Conservation (phyloP, 2,329 filamentous ascomycete genomes). For the Chalara sp. region DNA sequence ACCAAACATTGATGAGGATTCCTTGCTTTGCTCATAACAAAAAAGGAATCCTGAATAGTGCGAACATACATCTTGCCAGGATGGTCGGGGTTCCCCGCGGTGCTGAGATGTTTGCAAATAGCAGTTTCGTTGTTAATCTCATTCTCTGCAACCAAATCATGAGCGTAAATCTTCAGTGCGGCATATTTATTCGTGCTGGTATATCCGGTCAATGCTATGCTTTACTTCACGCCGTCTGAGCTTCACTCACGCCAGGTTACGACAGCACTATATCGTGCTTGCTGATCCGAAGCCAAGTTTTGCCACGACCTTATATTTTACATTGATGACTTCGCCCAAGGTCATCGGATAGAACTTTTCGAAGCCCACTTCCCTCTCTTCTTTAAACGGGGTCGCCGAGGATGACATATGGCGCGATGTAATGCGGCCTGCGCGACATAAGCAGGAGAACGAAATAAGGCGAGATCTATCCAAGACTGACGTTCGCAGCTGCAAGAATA, state of each 20-base stretch:
- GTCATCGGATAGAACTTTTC: constrained; percentile 19
- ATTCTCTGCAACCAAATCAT: constrained; percentile 18
- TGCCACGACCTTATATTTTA: constrained; percentile 31
- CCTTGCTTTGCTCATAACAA: constrained; percentile 14
- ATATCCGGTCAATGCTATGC: constrained; percentile 14
- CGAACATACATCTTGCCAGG: constrained; percentile 15
- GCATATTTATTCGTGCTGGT: constrained; percentile 18
- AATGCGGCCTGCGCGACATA: constrained; percentile 11
- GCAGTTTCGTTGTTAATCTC: constrained; percentile 17
- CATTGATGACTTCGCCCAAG: constrained; percentile 20
- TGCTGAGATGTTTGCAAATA: constrained; percentile 19
- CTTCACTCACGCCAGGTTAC: constrained; percentile 26
- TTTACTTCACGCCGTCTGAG: constrained; percentile 8
- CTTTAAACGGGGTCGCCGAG: constrained; percentile 15
- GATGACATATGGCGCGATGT: constrained; percentile 13
- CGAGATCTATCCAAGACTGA: constrained; percentile 15
- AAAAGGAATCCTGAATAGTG: constrained; percentile 17
- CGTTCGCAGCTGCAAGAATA: constrained; percentile 15
- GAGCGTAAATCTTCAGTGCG: constrained; percentile 17
- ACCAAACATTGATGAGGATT: constrained; percentile 18
- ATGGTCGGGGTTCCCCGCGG: constrained; percentile 13
- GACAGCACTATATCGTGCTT: constrained; percentile 38
- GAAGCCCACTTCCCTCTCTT: constrained; percentile 17
- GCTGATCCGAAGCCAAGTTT: constrained; percentile 38
- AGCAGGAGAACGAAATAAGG: constrained; percentile 13